phyloP scores from a whole-genome alignment of 345 rosid genomes.

The Hirschfeldia incana region DNA sequence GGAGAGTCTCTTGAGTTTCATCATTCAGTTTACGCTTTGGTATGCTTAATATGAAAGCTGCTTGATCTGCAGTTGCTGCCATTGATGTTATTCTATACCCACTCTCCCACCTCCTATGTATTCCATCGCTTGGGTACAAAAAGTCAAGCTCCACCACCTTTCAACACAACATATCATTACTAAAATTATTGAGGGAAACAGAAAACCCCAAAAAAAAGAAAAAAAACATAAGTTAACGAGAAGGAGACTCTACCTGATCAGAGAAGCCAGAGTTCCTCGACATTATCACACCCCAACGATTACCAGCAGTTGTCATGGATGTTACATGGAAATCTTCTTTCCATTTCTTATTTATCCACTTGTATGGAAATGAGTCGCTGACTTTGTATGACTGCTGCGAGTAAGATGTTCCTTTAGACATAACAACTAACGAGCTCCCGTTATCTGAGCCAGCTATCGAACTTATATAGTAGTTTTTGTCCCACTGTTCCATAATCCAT shows the following conservation, averaged over 20 bases:
- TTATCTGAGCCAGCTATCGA: conserved; percentile 79
- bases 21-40: conserved; percentile 68
- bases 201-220: not conserved
- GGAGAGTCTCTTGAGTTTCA: conserved; percentile 97
- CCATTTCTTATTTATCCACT: conserved; percentile 98
- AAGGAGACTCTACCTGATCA: conserved; percentile 46
- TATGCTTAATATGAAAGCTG: conserved; percentile 83
- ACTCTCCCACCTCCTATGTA: conserved; percentile 82
- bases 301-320: conserved; percentile 90
- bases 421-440: conserved; percentile 90
- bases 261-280: conserved; percentile 86
- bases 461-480: conserved; percentile 87
- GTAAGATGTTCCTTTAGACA: conserved; percentile 89
- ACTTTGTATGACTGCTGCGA: conserved; percentile 96
- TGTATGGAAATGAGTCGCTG: conserved; percentile 86
- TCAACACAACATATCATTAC: not conserved
- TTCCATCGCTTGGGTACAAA: conserved; percentile 96
- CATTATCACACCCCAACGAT: conserved; percentile 95
- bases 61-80: conserved; percentile 92
- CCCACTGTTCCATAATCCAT: conserved; percentile 99
- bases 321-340: conserved; percentile 93
- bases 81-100: conserved; percentile 92
- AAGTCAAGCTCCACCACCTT: conserved; percentile 90
- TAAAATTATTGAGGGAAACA: not conserved
- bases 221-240: not conserved